Percentiles rank a stretch among this genome's conserved stretches.
phyloP scores from a whole-genome alignment of 129 eudicot species.

The Saussurea involucrata region DNA sequence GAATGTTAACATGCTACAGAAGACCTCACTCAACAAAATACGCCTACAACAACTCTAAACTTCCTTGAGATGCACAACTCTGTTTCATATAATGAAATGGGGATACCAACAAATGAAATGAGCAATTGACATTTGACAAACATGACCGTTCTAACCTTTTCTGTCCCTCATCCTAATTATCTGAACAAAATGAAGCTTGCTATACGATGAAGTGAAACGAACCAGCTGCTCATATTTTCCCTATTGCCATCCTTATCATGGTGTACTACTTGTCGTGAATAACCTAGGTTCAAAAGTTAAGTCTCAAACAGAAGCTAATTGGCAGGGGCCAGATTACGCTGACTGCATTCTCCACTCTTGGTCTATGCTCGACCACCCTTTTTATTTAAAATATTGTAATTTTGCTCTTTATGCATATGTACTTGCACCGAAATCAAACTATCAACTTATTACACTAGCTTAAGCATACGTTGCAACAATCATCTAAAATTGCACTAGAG shows the following conservation, averaged over 20 bases:
- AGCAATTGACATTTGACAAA: neutral
- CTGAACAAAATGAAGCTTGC: neutral
- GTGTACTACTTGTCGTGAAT: too few relatives aligned
- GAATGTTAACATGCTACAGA: neutral
- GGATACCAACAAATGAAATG: neutral
- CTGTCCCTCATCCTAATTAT: neutral
- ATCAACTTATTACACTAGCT: neutral
- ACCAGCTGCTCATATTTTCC: neutral
- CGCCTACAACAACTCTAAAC: neutral
- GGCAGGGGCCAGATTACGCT: neutral
- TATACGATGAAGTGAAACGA: neutral
- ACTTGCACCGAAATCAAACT: neutral
- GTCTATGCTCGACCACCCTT: neutral
- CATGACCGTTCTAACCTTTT: neutral
- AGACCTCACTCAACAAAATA: neutral
- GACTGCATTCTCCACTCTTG: neutral
- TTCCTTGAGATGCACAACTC: neutral
- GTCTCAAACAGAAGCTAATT: neutral
- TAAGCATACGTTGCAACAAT: constrained; percentile 4
- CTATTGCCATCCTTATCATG: neutral
- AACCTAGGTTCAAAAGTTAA: neutral
- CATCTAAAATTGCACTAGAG: neutral
- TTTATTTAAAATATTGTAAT: too few relatives aligned
- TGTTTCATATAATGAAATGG: neutral
- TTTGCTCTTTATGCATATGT: neutral